Conservation (phyloP, 2,329 filamentous ascomycete genomes). For the Thermomyces lanuginosus region DNA sequence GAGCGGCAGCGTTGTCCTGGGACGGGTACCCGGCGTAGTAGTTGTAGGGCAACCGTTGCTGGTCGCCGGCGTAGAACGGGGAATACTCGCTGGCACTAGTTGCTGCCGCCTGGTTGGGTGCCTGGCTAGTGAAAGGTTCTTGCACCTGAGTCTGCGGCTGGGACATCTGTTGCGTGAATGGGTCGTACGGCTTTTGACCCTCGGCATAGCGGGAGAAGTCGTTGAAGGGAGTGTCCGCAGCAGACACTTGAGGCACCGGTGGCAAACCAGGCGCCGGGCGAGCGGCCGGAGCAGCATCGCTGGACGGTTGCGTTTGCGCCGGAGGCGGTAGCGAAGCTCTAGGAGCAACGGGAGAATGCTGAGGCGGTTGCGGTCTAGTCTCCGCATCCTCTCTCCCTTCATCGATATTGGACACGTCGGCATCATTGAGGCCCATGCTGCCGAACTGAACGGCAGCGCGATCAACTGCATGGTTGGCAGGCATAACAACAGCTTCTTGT, state of each 20-base stretch:
- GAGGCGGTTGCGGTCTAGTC: constrained; percentile 81
- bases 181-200: constrained; percentile 69
- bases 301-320: constrained; percentile 20
- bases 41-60: constrained; percentile 59
- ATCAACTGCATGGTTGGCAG: constrained; percentile 87
- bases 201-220: constrained; percentile 40
- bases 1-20: constrained; percentile 55
- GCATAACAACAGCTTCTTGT: constrained; percentile 96
- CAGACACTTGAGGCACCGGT: constrained; percentile 40
- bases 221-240: constrained; percentile 30
- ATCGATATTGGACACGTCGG: constrained; percentile 53
- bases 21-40: constrained; percentile 54
- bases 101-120: constrained; percentile 43
- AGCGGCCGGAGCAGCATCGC: constrained; percentile 30
- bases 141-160: constrained; percentile 47
- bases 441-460: constrained; percentile 90
- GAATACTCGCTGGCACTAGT: constrained; percentile 56
- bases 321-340: constrained; percentile 69
- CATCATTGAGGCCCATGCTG: constrained; percentile 75
- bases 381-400: constrained; percentile 90
- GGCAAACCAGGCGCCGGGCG: constrained; percentile 47
- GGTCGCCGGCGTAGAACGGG: constrained; percentile 66
- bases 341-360: constrained; percentile 78
- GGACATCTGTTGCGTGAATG: constrained; percentile 60
- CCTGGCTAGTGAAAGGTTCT: constrained; percentile 37